Percentiles rank a stretch among this genome's conserved stretches.
These are phyloP conservation scores for Colletotrichum falcatum DNA, from an alignment of 2,329 filamentous ascomycete genomes.

Conservation along the genomic window DNA sequence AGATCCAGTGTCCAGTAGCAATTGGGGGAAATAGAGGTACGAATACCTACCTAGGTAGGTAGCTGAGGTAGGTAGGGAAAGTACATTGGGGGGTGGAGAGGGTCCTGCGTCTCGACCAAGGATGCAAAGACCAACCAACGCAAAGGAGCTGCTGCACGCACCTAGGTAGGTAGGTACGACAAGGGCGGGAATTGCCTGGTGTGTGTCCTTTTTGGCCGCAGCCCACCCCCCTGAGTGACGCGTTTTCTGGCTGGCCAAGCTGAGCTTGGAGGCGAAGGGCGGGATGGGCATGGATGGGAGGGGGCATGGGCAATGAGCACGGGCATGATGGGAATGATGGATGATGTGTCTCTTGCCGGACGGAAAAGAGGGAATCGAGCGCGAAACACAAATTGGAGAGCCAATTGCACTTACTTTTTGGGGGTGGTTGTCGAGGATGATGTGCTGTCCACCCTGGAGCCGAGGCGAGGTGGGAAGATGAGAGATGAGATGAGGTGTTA, in stretches of 20 bases:
- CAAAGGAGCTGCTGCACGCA: conserved; percentile 20
- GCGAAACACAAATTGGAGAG: not conserved
- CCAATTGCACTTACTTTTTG: conserved; percentile 4
- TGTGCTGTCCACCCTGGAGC: conserved; percentile 1
- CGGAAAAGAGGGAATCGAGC: not conserved
- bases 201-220: conserved; percentile 24
- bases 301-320: not conserved
- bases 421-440: not conserved
- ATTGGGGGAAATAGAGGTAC: conserved; percentile 11
- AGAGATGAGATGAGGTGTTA: too few relatives aligned
- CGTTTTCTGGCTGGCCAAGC: conserved; percentile 28
- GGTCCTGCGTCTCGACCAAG: conserved; percentile 16
- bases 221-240: conserved; percentile 16
- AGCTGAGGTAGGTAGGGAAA: too few relatives aligned
- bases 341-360: conserved; percentile 4
- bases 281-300: not conserved
- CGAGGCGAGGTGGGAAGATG: conserved; percentile 26
- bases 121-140: conserved; percentile 31
- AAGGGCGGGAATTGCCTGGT: conserved; percentile 27
- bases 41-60: too few relatives aligned
- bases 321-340: not conserved
- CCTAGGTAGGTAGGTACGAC: not conserved
- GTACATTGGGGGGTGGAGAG: not conserved
- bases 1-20: conserved; percentile 29
- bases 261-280: conserved; percentile 22